These are phyloP conservation scores for Glycyrrhiza uralensis DNA, from an alignment of 306 rosid genomes.

Conservation along the genomic window DNA sequence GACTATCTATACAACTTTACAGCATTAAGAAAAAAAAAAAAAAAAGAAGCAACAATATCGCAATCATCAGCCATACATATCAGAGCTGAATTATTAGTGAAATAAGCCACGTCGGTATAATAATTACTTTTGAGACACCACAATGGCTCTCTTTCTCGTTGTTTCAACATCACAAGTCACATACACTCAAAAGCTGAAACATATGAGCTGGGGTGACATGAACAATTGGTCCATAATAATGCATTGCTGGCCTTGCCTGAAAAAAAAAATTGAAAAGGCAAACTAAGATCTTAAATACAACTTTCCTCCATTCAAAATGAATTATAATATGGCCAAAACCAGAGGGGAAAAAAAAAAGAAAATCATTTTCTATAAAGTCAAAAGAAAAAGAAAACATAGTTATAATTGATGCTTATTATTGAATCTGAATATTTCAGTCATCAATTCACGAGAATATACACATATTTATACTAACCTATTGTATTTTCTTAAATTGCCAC, in stretches of 20 bases:
- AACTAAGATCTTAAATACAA: not conserved
- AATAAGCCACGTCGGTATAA: not conserved
- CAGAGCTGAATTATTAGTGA: not conserved
- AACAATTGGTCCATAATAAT: not conserved
- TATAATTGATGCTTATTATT: not conserved
- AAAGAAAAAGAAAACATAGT: not conserved
- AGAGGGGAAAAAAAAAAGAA: not conserved
- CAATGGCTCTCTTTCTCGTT: not conserved
- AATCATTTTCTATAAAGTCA: not conserved
- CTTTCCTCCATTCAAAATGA: not conserved
- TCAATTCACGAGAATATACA: no score
- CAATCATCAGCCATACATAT: no score
- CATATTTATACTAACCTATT: no score
- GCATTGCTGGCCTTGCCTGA: slow-evolving; percentile 45
- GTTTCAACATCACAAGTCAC: not conserved
- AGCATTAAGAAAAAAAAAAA: no score
- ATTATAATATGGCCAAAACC: not conserved
- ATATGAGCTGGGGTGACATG: not conserved
- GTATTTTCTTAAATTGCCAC: no score
- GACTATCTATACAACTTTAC: no score
- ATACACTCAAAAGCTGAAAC: not conserved
- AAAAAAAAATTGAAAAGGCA: slow-evolving; percentile 3
- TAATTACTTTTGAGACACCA: not conserved
- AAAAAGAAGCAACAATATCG: no score
- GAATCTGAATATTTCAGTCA: no score